Base-by-base conservation (phyloP, 345 rosid species). In the Orychophragmus violaceus region DNA sequence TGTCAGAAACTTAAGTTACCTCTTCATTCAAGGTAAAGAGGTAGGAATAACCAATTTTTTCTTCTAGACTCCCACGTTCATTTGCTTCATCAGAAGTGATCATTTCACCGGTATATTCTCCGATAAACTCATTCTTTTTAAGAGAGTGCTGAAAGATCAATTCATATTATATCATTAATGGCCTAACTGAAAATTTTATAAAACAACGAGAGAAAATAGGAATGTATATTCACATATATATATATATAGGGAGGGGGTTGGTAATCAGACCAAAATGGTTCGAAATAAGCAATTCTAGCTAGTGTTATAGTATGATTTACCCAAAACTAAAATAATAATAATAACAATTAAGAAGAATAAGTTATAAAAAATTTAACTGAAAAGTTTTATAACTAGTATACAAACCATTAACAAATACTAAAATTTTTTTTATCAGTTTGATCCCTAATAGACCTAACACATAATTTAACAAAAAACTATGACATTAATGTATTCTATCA, bases 31-130 rank as follows among this genome's bases (percentile, higher is more conserved):
- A 79, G 79, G 82, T 90, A 70, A 93, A 93, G 14, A 88, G 94
- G 68, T 87, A 93, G 5, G 96, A 85, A 21, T 84, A 83, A 79
- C 85, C 86, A 37, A 82, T 83, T 51, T 86, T 84, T 46, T 79
- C 90, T 55, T 90, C 81, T 29, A 79, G 79, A 74, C 80, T 86
- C 39, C 96, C 94, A 45, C 98, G 96, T 71, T 93, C 87, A 62
- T 88, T 84, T 37, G 91, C 96, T 79, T 93, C 98, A 5, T 76
- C 79, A 24, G 85, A 90, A 72, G 85, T 79, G 59, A 93, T 80
- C 78, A 93, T 66, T 70, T 93, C 98, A 5, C 98, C 98, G 17
- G 97, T 93, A 69, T 90, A 93, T 70, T 93, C 98, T 77, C 98
- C 98, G 32, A 93, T 83, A 79, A 78, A 90, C 64, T 93, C 96